Evolutionary conservation across 352 stramenopile genomes (phyloP), one percentile per base, ranked within the genome.

Genomic region (Globisporangium solare): DNA sequence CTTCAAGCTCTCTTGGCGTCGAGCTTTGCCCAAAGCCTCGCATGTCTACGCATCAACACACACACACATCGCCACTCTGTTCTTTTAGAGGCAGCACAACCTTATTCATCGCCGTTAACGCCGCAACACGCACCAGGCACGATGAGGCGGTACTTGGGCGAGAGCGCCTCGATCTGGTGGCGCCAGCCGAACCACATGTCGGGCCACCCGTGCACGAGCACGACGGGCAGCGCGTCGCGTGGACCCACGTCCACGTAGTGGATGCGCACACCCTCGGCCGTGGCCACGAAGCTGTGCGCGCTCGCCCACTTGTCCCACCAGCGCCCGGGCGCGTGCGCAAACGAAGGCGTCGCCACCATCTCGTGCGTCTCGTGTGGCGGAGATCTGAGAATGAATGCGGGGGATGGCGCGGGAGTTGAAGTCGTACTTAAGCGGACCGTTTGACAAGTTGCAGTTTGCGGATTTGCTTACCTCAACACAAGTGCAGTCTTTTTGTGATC

Each of bases 141-240:
- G 51, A 89, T 87, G 15, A 87, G 48, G 3, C 76, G 76, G 61
- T 83, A 87, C 20, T 39, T 63, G 5, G 60, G 48, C 45, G 67
- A 66, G 10, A 89, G 64, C 49, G 66, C 68, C 49, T 71, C 64
- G 56, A 89, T 87, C 56, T 89, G 79, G 63, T 80, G 68, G 65
- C 75, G 70, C 78, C 81, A 89, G 10, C 76, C 76, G 47, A 86
- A 89, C 78, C 78, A 91, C 40, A 91, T 63, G 56, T 92, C 81
- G 11, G 81, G 81, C 73, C 76, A 92, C 1, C 79, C 81, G 54
- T 92, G 82, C 46, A 92, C 70, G 57, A 89, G 64, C 41, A 92
- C 71, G 8, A 88, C 60, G 2, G 78, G 68, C 40, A 83, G 56
- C 18, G 41, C 76, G 47, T 88, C 67, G 20, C 52, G 54, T 27